Evolutionary conservation across 2,329 filamentous ascomycete genomes (phyloP), one percentile per base, ranked within the genome.

Genomic region (Neopestalotiopsis clavispora): DNA sequence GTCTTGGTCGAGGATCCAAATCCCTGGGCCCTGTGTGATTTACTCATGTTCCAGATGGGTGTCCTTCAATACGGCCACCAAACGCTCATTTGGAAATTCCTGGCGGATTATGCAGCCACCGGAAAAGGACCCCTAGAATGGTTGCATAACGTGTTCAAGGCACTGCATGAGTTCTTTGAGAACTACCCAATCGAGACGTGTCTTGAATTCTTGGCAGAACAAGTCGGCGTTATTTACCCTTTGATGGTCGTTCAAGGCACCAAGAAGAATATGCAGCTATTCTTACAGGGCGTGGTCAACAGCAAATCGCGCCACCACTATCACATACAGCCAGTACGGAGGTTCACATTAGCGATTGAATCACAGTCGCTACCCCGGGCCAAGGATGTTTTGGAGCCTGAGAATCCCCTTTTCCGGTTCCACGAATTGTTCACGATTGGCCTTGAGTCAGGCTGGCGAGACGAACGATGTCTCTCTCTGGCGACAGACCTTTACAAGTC

Each of bases 51-150:
- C 32, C 65, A 67, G 23, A 42, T 67, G 65, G 65, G 28, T 42
- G 52, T 52, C 20, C 58, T 32, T 10, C 65, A 67, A 28, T 67
- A 56, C n/a, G 65, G 65, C 3, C 65, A 67, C 34, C 65, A 67
- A 32, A 59, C 52, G n/a, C 65, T 59, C 34, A 67, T 67, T 20
- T 67, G 65, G 65, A 59, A 60, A 34, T 67, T 58, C 65, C 45
- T 67, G 56, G 23, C 65, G 4, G 56, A 67, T 2, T 67, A 67
- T 38, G 23, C 65, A 34, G 45, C 52, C 14, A 52, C 52, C 28
- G 34, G 34, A 30, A 52, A 45, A 13, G 52, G 52, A 17, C 65
- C 65, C 1, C 20, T 66, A 45, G 42, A 56, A 17, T 67, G 65
- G 65, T 30, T 67, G 10, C 30, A 32, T 12, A 42, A 32, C 32